Percentiles rank a stretch among this genome's conserved stretches.
Evolutionary conservation across 2,329 filamentous ascomycete genomes (phyloP).

Genomic region (Talaromyces albobiverticillius): DNA sequence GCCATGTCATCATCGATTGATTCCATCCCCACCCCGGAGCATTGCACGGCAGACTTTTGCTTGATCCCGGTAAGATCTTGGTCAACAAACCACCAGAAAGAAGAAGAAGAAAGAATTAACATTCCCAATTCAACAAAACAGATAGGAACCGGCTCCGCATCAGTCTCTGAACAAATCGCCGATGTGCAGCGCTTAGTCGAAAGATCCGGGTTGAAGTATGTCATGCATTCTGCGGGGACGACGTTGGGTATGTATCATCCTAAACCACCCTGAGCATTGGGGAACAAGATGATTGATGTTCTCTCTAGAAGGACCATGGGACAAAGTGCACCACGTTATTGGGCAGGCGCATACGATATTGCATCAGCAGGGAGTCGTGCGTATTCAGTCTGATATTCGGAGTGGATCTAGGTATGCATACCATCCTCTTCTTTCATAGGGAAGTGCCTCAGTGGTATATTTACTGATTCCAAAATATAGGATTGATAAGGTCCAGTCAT

Average conservation of each 20-base stretch:
- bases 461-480: conserved; percentile 39
- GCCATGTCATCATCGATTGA: conserved; percentile 16
- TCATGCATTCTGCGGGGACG: conserved; percentile 91
- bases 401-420: conserved; percentile 68
- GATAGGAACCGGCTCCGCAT: conserved; percentile 76
- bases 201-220: conserved; percentile 75
- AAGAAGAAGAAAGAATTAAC: neutral
- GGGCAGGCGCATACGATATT: conserved; percentile 81
- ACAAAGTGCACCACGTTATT: conserved; percentile 77
- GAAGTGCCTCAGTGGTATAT: too few relatives aligned
- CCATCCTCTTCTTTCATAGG: conserved; percentile 3
- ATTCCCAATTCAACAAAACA: conserved; percentile 32
- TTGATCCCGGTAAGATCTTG: conserved; percentile 58
- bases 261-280: neutral
- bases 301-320: conserved; percentile 78
- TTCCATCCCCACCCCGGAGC: conserved; percentile 59
- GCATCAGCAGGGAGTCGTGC: conserved; percentile 70
- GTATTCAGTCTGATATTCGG: conserved; percentile 86
- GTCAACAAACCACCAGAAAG: neutral
- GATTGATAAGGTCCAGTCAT: conserved; percentile 81
- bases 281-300: neutral
- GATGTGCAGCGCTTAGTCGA: conserved; percentile 82
- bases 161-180: conserved; percentile 80
- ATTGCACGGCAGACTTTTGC: conserved; percentile 88
- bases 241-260: conserved; percentile 68